Base-by-base conservation (phyloP, 306 rosid genomes). In the Ammopiptanthus mongolicus region DNA sequence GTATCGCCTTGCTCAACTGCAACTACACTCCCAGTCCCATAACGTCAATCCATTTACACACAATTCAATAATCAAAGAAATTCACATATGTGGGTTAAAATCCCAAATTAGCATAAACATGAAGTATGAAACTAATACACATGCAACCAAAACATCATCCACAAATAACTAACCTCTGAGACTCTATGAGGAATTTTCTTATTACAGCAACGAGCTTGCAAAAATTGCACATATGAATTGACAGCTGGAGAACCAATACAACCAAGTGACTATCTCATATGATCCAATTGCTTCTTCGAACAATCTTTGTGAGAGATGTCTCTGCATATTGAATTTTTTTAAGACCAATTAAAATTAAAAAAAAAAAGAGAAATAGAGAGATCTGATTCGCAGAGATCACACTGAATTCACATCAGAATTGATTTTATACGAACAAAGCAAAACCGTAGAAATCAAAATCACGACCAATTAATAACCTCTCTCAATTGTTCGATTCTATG, bases 251-350 rank as follows among this genome's bases (percentile, higher is more conserved):
- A 63, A 83, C 83, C 84, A 82, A 82, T 78, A 79, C 69, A 78
- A 64, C 84, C 66, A 78, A 82, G 83, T 74, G 84, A 76, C 80
- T 78, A 86, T 80, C 85, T 84, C 89, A 88, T 84, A 84, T 84
- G 92, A 90, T 77, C 85, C 80, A 78, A 81, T 55, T 76, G 81
- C 78, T 66, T 86, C 89, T 36, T 65, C 80, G 70, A 63, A 71
- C 69, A 39, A 79, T 79, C 77, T 62, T 77, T 69, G 76, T 37
- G 60, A 36, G 33, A 63, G 36, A 53, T 57, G 17, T 69, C 68
- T 57, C 85, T 81, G 87, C 67, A 37, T 80, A 7, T 31, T 65
- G 11, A 80, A 79, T 71, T 42, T 75, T 33, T 75, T 75, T 22
- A 76, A 71, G 29, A 67, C 39, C 15, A 29, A 65, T 9, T 31